Evolutionary conservation across 1,284 basidiomycete species (phyloP).

Genomic region (Exobasidium cylindrosporum): DNA sequence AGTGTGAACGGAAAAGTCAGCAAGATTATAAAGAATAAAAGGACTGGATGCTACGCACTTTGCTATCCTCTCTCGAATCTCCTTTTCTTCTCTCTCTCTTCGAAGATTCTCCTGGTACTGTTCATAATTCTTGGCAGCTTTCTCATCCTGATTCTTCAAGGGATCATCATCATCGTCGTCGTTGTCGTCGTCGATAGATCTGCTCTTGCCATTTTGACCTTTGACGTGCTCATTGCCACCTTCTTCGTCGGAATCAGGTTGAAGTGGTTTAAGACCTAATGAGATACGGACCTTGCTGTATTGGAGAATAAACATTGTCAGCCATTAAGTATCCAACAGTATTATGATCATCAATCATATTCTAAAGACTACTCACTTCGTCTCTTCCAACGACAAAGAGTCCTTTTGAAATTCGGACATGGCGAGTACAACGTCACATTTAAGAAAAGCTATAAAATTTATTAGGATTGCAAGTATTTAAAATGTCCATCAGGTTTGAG

Average conservation of each 20-base stretch:
- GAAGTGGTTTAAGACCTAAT: slow-evolving; percentile 88
- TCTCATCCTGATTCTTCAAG: slow-evolving; percentile 55
- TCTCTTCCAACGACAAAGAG: slow-evolving; percentile 91
- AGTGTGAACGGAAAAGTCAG: neutral
- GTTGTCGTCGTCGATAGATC: slow-evolving; percentile 22
- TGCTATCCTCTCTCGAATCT: slow-evolving; percentile 54
- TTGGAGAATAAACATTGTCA: no score
- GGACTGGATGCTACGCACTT: slow-evolving; percentile 14
- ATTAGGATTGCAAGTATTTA: no score
- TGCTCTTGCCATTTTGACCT: neutral
- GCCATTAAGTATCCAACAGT: neutral
- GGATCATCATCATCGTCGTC: slow-evolving; percentile 51
- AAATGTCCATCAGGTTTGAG: no score
- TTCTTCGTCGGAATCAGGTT: slow-evolving; percentile 66
- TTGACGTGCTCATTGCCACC: slow-evolving; percentile 52
- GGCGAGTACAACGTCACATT: no score
- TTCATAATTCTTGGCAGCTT: slow-evolving; percentile 32
- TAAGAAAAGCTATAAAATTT: no score
- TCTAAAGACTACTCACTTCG: slow-evolving; percentile 67
- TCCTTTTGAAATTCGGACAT: slow-evolving; percentile 59
- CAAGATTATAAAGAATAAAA: slow-evolving; percentile 7
- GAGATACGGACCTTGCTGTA: slow-evolving; percentile 80
- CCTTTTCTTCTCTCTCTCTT: slow-evolving; percentile 70
- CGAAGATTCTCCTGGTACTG: slow-evolving; percentile 66
- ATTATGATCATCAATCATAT: neutral